Base-by-base conservation (phyloP, 495 filamentous ascomycete genomes). In the Penicillium canescens region DNA sequence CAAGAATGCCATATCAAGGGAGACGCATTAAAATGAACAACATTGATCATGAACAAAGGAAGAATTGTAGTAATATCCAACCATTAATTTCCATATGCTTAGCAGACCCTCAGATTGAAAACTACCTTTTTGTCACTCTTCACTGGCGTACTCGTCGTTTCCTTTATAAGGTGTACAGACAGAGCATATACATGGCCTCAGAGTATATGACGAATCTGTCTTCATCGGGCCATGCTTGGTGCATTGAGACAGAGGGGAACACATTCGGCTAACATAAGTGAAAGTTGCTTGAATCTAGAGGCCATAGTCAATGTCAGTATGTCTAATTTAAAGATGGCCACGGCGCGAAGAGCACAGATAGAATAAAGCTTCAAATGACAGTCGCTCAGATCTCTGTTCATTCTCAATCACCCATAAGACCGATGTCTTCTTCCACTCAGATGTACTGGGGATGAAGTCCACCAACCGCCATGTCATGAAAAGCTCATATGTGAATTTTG, bases 311-410 rank as follows among this genome's bases (percentile, higher is more conserved):
- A 42, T 24, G 40, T 51, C 41, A 51, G 39, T 43, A 2, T 3
- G 23, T 6, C 4, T 4, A 1, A 14, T 35, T 13, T 31, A 40
- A 26, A 33, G 4, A 33, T 45, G 16, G 10, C 16, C 31, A 13
- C 31, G 26, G 40, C 28, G 26, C 8, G 16, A 52, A n/a, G 11
- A 33, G n/a, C 20, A 42, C 12, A 44, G 23, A 35, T 9, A 35
- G 4, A 54, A 42, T n/a, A 28, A n/a, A 40, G 31, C 14, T 10
- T 12, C 16, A 8, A 39, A 49, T 53, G 16, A 28, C 11, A 57
- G 55, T 61, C 63, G 59, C 66, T 71, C 52, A 67, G 70, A 76
- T 76, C 61, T 76, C 73, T 76, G 73, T 76, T 76, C 73, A 58
- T 63, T 63, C 65, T 71, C 71, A 72, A 67, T 71, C 73, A 73